Percentiles rank a stretch among this genome's conserved stretches.
Conservation (phyloP, 345 rosid genomes). For the Triadica sebifera region DNA sequence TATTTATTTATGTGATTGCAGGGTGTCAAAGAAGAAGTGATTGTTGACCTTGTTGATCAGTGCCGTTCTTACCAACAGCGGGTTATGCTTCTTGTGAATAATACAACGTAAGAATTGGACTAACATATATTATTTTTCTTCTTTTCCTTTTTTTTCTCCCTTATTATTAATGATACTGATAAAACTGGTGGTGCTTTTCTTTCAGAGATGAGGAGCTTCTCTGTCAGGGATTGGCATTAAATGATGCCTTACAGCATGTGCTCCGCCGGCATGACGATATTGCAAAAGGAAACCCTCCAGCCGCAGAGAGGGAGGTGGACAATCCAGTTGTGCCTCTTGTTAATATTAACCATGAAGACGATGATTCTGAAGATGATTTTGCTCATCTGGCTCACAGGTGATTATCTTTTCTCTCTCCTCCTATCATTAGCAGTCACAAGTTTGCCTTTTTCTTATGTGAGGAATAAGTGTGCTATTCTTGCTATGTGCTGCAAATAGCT, state of each 20-base stretch:
- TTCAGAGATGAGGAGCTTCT: slow-evolving; percentile 82
- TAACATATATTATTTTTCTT: neutral
- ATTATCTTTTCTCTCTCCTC: neutral
- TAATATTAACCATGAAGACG: slow-evolving; percentile 63
- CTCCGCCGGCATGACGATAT: slow-evolving; percentile 76
- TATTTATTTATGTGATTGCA: slow-evolving; percentile 31
- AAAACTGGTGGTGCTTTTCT: neutral
- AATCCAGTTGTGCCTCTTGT: slow-evolving; percentile 53
- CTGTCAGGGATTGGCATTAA: slow-evolving; percentile 77
- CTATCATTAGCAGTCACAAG: neutral
- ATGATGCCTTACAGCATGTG: slow-evolving; percentile 83
- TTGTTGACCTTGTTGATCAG: slow-evolving; percentile 88
- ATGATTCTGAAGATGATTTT: slow-evolving; percentile 87
- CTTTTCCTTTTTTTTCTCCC: slow-evolving; percentile 5
- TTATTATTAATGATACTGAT: slow-evolving; percentile 22
- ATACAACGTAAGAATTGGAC: slow-evolving; percentile 52
- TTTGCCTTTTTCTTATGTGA: neutral
- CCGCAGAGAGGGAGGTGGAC: slow-evolving; percentile 31
- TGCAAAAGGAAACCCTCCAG: slow-evolving; percentile 50
- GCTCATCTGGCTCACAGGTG: slow-evolving; percentile 85
- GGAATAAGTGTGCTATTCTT: neutral
- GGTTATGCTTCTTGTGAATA: slow-evolving; percentile 76
- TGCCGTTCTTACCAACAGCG: slow-evolving; percentile 84
- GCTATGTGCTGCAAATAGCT: neutral
- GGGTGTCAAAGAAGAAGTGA: slow-evolving; percentile 82